These are phyloP conservation scores for Botryotinia convoluta DNA, from an alignment of 2,329 filamentous ascomycete genomes.

Conservation along the genomic window DNA sequence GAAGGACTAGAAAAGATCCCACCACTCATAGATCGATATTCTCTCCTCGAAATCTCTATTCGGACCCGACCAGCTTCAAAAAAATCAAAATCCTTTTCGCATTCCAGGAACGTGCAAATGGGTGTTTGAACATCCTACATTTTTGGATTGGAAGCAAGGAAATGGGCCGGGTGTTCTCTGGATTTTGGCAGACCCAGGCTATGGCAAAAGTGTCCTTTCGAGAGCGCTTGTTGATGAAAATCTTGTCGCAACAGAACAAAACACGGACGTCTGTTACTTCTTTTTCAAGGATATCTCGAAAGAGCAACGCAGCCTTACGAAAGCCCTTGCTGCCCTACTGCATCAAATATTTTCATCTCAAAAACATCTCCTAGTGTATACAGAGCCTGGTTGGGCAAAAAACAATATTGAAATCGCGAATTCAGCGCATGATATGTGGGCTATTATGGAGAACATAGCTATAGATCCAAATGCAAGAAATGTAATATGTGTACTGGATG, in stretches of 20 bases:
- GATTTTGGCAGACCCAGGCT: constrained; percentile 1
- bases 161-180: neutral
- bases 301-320: neutral
- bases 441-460: neutral
- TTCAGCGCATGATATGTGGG: neutral
- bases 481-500: neutral
- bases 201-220: neutral
- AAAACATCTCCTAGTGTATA: neutral
- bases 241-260: neutral
- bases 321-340: neutral
- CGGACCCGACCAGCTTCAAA: neutral
- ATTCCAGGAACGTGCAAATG: neutral
- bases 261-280: neutral
- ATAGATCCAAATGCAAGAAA: no score
- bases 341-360: constrained; percentile 10
- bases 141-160: neutral
- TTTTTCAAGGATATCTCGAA: constrained; percentile 1
- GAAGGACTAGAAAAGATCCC: neutral
- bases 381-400: neutral
- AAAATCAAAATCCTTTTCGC: neutral
- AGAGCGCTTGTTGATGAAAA: neutral
- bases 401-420: neutral
- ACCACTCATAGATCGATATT: neutral
- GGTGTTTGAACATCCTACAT: neutral
- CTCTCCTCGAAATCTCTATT: neutral